These are phyloP conservation scores for Tolypocladium capitatum DNA, from an alignment of 2,329 filamentous ascomycete species.

Conservation along the genomic window DNA sequence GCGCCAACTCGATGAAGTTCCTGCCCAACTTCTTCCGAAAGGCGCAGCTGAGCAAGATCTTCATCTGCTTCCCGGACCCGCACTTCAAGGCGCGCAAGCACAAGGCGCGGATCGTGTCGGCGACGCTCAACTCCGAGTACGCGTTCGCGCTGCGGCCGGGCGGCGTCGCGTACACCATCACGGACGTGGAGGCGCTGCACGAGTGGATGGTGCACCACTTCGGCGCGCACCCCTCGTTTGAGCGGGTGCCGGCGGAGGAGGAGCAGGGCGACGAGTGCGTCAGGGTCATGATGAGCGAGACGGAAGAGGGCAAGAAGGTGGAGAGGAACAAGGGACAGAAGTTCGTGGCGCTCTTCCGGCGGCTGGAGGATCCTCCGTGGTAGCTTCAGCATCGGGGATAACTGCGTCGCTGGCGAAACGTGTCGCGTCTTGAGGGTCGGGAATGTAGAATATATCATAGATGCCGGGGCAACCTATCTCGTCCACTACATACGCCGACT, in stretches of 20 bases:
- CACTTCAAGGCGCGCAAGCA: slow-evolving; percentile 97
- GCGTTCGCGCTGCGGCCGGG: slow-evolving; percentile 75
- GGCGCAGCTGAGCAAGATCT: slow-evolving; percentile 74
- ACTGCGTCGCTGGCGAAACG: too few species aligned
- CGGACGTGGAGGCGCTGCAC: slow-evolving; percentile 89
- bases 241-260: slow-evolving; percentile 56
- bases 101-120: slow-evolving; percentile 87
- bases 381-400: too few species aligned
- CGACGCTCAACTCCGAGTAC: slow-evolving; percentile 83
- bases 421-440: too few species aligned
- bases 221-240: slow-evolving; percentile 63
- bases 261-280: slow-evolving; percentile 59
- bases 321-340: slow-evolving; percentile 80
- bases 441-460: too few species aligned
- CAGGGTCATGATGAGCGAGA: slow-evolving; percentile 63
- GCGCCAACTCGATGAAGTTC: slow-evolving; percentile 98
- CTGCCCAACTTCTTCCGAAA: slow-evolving; percentile 92
- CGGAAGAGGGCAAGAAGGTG: slow-evolving; percentile 97
- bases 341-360: slow-evolving; percentile 77
- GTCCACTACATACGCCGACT: too few species aligned
- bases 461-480: too few species aligned
- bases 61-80: slow-evolving; percentile 96
- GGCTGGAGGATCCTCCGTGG: slow-evolving; percentile 71
- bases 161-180: slow-evolving; percentile 89
- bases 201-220: slow-evolving; percentile 88